Base-by-base conservation (phyloP, 192 early-diverging fungal species). In the Podila epicladia region DNA sequence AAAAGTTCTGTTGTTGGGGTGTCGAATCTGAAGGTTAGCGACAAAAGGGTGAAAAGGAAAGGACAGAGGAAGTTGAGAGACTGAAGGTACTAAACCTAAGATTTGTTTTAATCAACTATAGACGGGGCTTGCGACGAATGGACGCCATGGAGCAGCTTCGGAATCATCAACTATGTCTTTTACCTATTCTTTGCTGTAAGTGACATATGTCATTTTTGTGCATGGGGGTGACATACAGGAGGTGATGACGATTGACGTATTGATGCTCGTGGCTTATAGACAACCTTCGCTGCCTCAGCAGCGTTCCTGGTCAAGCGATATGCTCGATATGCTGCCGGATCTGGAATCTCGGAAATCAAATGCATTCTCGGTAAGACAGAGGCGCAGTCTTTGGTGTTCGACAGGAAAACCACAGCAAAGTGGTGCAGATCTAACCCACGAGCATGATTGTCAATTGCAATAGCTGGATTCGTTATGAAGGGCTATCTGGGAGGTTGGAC, bases 401-500 rank as follows among this genome's bases (percentile, higher is more conserved):
- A 22, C 17, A 20, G 5, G 20, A 9, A 5, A n/a, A 53, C 1
- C 9, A 7, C n/a, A 53, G n/a, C 50, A n/a, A 17, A 17, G 0
- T 11, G 8, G 0, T 20, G 17, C 5, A 53, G 20, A 7, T 20
- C n/a, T 53, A 22, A 22, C 9, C 22, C 49, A 66, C 24, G 28
- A 35, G 58, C 37, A 19, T 35, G 9, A 26, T 68, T 33, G 20
- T 28, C 48, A 37, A 32, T 20, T 19, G 5, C n/a, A 22, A 29
- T 91, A 85, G 92, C 94, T 58, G 97, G 97, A 32, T 99, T 97
- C 71, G 89, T 96, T n/a, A 96, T 99, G 83, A 87, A 91, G 38
- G 93, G 94, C 45, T 99, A 98, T 82, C 82, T 99, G 69, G 97
- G 96, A 24, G 91, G 88, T 4, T 91, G 94, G 89, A 99, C 98